Evolutionary conservation across 2,329 filamentous ascomycete species (phyloP), one percentile per base, ranked within the genome.

Genomic region (Diaporthe destruens): DNA sequence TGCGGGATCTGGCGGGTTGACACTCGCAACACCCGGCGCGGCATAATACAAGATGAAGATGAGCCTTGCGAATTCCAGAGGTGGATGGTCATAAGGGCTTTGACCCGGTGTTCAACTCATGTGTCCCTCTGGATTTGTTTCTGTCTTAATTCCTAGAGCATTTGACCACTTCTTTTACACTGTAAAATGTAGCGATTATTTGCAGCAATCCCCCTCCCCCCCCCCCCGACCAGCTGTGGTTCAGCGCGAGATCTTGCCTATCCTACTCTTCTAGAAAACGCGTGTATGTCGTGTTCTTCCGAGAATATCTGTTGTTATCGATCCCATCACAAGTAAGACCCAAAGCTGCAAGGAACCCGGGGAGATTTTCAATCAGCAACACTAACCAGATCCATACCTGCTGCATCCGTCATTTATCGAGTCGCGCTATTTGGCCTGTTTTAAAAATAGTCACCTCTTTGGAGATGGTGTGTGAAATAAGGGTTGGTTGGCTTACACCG

Each of bases 341-440:
- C 25, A 23, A 78, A 82, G 55, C 86, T 79, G 85, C 76, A 56
- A 74, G 76, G 70, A 73, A 72, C 14, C 12, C 36, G 11, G 20
- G 11, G 20, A 44, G 44, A 47, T 34, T 34, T 57, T 29, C 29
- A 25, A 36, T 23, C 23, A 36, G 4, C 47, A 34, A 59, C 12
- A 61, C 25, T 53, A 11, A 23, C 55, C 20, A 32, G 7, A 20
- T 61, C 9, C 11, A 51, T 44, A 34, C 12, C 25, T 44, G 18
- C 25, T 44, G n/a, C 8, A 20, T 20, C 25, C 11, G 44, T 23
- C 36, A 12, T 20, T 25, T 23, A 66, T 57, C 66, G 36, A 29
- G 5, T 56, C 44, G 34, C 36, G 47, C 36, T 25, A 32, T n/a
- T 29, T 12, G 32, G 14, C 12, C 32, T 39, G 18, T 6, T 36